A percentile compares a stretch with the other conserved stretches of the same genome.
Conservation (phyloP, 2,329 filamentous ascomycete genomes). For the Hymenoscyphus scutula region DNA sequence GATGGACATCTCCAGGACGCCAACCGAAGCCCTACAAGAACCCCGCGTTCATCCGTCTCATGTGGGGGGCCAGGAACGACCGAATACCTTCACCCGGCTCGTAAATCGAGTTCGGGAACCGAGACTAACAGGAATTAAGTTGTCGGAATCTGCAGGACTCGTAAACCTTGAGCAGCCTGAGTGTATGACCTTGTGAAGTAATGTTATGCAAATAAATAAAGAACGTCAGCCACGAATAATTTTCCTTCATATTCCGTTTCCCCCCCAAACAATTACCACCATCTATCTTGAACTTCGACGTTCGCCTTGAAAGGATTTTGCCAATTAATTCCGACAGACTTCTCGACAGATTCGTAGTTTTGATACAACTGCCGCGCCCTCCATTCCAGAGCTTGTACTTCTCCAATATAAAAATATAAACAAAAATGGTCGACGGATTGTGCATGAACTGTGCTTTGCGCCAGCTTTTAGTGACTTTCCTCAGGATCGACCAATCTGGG, state of each 20-base stretch:
- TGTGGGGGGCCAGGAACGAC: not conserved
- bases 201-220: not conserved
- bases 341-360: not conserved
- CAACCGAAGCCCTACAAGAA: not conserved
- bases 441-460: not conserved
- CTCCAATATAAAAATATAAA: not conserved
- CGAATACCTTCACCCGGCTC: constrained; percentile 1
- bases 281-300: not conserved
- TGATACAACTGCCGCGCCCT: not conserved
- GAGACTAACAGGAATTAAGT: not conserved
- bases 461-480: not conserved
- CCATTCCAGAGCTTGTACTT: not conserved
- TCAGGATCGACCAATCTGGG: not conserved
- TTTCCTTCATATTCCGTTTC: not conserved
- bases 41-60: not conserved
- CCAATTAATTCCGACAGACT: not conserved
- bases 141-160: not conserved
- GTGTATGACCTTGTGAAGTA: not conserved
- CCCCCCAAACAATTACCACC: not conserved
- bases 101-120: not conserved
- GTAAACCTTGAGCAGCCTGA: not conserved
- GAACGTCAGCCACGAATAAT: not conserved
- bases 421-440: not conserved
- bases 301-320: not conserved
- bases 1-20: not conserved